Base-by-base conservation (phyloP, 257 asterid species). In the Fraxinus americana region DNA sequence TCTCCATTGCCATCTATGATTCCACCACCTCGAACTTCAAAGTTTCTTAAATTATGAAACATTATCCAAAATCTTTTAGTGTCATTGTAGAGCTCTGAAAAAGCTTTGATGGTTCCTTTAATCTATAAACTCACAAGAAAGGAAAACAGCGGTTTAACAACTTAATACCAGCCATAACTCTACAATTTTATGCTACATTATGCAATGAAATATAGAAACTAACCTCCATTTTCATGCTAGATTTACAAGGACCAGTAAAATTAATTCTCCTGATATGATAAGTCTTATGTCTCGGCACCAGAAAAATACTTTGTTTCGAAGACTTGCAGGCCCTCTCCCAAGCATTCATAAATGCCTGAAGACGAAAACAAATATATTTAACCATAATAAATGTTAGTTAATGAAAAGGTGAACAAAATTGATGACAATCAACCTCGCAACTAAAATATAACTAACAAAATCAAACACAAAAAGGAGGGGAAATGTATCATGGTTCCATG, bases 1-100 rank as follows among this genome's bases (percentile, higher is more conserved):
- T 86, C 84, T 13, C 98, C 99, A 73, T 90, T 91, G 21, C 99
- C 99, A 79, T 91, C 90, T 0, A 95, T 81, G 14, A 86, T 86
- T 50, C 99, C 99, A 25, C 94, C 92, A 27, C 99, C 99, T 77
- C 61, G 83, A 75, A 93, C 82, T 9, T 71, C 81, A 65, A 93
- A 80, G 72, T 88, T 82, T 45, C 45, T 78, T 61, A 93, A 82
- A 21, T 89, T 85, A 65, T 90, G 89, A 57, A 95, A 91, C 48
- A 78, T 81, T n/a, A 95, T 82, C 99, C 98, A 95, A 48, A 82
- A 89, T 74, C 90, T 87, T 84, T 83, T 81, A 7, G 91, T 90
- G 45, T 82, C 68, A 1, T 80, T 80, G 43, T 88, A 93, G 81
- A 87, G 83, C 36, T 77, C 63, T 27, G 90, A 85, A 11, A 91